Conservation (phyloP, 2,329 filamentous ascomycete species). For the Teratosphaeria zuluensis region DNA sequence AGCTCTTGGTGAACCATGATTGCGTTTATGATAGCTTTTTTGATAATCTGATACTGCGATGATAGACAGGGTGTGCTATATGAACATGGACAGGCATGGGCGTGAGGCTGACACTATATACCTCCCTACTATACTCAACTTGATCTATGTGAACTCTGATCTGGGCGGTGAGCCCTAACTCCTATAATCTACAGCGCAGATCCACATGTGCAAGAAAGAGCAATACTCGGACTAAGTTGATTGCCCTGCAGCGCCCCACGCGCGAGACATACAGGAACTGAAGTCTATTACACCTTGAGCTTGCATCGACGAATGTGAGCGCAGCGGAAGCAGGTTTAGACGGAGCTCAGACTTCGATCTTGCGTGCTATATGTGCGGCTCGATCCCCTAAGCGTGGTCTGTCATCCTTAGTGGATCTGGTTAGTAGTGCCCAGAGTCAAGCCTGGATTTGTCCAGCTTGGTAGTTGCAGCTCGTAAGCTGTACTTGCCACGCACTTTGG, state of each 20-base stretch:
- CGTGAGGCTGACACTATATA: not conserved
- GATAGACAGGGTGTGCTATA: too few species aligned
- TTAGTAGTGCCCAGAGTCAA: not conserved
- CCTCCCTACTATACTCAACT: not conserved
- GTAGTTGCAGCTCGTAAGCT: not conserved
- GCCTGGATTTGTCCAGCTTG: not conserved
- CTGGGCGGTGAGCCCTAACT: not conserved
- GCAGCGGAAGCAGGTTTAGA: not conserved
- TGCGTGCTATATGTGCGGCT: not conserved
- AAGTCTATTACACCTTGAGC: not conserved
- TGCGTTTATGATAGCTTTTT: not conserved
- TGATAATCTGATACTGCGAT: not conserved
- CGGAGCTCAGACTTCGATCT: not conserved
- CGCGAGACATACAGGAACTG: not conserved
- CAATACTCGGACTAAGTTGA: not conserved
- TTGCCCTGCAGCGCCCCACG: not conserved
- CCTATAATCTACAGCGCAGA: not conserved
- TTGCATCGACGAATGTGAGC: not conserved
- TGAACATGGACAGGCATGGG: not conserved
- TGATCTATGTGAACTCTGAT: not conserved
- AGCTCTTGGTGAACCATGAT: slow-evolving; percentile 15
- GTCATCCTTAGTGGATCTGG: not conserved
- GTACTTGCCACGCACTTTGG: not conserved
- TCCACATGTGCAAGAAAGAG: not conserved
- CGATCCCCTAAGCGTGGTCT: not conserved